Percentiles rank a stretch among this genome's conserved stretches.
Evolutionary conservation across 108 stramenopile genomes (phyloP).

Genomic region (Fistulifera pelliculosa): DNA sequence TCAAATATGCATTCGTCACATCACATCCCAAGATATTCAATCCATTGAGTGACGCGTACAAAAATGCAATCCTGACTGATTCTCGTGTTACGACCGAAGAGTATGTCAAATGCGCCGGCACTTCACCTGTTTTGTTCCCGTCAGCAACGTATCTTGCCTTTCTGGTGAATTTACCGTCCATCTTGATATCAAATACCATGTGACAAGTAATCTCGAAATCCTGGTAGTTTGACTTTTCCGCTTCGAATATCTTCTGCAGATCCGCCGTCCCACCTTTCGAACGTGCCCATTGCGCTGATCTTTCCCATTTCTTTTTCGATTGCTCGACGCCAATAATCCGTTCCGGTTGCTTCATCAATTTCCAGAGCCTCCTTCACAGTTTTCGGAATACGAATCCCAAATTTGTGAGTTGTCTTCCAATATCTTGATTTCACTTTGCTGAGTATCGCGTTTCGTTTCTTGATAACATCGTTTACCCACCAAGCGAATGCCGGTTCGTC

Average conservation of each 20-base stretch:
- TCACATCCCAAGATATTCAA: slow-evolving; percentile 20
- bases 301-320: slow-evolving; percentile 27
- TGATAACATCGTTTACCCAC: slow-evolving; percentile 32
- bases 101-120: background rate
- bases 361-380: slow-evolving; percentile 14
- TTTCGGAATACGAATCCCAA: slow-evolving; percentile 23
- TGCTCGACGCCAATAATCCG: slow-evolving; percentile 21
- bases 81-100: slow-evolving; percentile 19
- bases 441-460: slow-evolving; percentile 20
- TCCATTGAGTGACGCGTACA: slow-evolving; percentile 27
- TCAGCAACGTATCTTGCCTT: slow-evolving; percentile 28
- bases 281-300: slow-evolving; percentile 11
- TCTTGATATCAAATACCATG: slow-evolving; percentile 36
- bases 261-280: slow-evolving; percentile 17
- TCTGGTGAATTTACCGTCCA: slow-evolving; percentile 29
- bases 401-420: slow-evolving; percentile 17
- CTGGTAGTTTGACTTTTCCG: slow-evolving; percentile 4
- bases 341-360: slow-evolving; percentile 23
- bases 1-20: slow-evolving; percentile 24
- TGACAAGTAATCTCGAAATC: slow-evolving; percentile 31
- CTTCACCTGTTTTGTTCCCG: slow-evolving; percentile 2
- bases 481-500: slow-evolving; percentile 25
- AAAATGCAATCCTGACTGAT: slow-evolving; percentile 20
- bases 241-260: background rate
- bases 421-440: slow-evolving; percentile 5